Conservation (phyloP, 192 early-diverging fungal genomes). For the Lobosporangium transversale region DNA sequence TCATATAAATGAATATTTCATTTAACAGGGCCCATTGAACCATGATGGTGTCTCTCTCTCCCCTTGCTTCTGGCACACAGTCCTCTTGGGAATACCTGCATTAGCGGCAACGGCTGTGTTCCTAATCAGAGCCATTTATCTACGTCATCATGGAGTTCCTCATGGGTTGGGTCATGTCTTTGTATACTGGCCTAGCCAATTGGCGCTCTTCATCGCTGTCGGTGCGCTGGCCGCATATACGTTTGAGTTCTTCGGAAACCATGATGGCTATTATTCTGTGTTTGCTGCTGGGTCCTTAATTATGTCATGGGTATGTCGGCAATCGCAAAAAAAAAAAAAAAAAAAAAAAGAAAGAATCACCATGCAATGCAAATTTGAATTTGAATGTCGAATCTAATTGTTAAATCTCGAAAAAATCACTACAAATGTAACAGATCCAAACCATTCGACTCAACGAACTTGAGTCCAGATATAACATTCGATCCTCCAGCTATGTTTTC, state of each 20-base stretch:
- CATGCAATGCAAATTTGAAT: too few species aligned
- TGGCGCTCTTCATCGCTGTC: constrained; percentile 6
- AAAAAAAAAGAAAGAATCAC: background rate
- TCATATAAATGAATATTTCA: too few species aligned
- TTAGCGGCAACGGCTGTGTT: constrained; percentile 8
- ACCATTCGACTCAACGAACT: constrained; percentile 18
- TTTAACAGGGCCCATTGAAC: constrained; percentile 20
- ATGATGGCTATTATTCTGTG: too few species aligned
- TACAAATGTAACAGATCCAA: constrained; percentile 22
- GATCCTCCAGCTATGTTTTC: constrained; percentile 21
- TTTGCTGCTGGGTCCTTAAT: constrained; percentile 9
- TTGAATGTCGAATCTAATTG: too few species aligned
- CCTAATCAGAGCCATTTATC: constrained; percentile 2
- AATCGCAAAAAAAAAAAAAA: background rate
- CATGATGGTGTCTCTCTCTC: constrained; percentile 16
- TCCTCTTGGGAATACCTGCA: constrained; percentile 15
- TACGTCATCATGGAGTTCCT: constrained; percentile 2
- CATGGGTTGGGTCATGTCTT: constrained; percentile 9
- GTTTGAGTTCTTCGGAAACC: too few species aligned
- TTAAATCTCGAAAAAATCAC: too few species aligned
- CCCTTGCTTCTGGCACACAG: constrained; percentile 26
- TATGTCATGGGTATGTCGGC: constrained; percentile 31
- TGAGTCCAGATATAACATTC: constrained; percentile 24
- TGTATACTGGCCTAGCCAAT: constrained; percentile 23
- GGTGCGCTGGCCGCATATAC: background rate